These are phyloP conservation scores for Dalbergia oliveri DNA, from an alignment of 306 rosid genomes.

Conservation along the genomic window DNA sequence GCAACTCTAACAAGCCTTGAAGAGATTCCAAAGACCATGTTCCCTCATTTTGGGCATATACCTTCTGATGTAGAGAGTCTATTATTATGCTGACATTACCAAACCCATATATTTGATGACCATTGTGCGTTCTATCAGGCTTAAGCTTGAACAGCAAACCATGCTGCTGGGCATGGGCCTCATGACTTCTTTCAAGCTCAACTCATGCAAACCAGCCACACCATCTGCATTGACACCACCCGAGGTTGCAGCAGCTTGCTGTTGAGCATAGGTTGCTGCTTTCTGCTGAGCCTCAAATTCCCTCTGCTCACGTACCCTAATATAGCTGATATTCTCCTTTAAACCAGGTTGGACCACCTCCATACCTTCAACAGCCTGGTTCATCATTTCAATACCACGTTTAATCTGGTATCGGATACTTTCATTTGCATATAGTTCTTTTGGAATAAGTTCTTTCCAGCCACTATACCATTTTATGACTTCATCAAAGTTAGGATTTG, in stretches of 20 bases:
- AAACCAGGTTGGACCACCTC: conserved; percentile 91
- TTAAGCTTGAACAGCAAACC: conserved; percentile 80
- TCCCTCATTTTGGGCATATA: conserved; percentile 81
- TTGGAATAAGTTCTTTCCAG: conserved; percentile 89
- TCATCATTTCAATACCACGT: conserved; percentile 92
- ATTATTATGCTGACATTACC: conserved; percentile 81
- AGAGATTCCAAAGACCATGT: conserved; percentile 77
- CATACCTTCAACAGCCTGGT: conserved; percentile 87
- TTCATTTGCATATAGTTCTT: conserved; percentile 86
- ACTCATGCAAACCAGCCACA: conserved; percentile 63
- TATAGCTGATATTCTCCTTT: conserved; percentile 83
- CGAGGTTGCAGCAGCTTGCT: conserved; percentile 68
- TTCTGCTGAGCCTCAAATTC: conserved; percentile 95
- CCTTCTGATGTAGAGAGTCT: conserved; percentile 69
- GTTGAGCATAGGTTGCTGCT: conserved; percentile 72
- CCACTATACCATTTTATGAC: conserved; percentile 85
- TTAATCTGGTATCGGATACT: conserved; percentile 75
- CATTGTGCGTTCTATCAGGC: conserved; percentile 82
- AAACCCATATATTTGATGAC: conserved; percentile 85
- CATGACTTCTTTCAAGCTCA: conserved; percentile 91
- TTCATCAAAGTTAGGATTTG: conserved; percentile 90
- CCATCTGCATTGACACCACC: conserved; percentile 66
- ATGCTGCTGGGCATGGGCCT: conserved; percentile 81
- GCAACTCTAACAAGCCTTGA: conserved; percentile 76
- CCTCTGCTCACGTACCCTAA: conserved; percentile 81